Base-by-base conservation (phyloP, 768 basidiomycete genomes). In the Mycena polygramma region DNA sequence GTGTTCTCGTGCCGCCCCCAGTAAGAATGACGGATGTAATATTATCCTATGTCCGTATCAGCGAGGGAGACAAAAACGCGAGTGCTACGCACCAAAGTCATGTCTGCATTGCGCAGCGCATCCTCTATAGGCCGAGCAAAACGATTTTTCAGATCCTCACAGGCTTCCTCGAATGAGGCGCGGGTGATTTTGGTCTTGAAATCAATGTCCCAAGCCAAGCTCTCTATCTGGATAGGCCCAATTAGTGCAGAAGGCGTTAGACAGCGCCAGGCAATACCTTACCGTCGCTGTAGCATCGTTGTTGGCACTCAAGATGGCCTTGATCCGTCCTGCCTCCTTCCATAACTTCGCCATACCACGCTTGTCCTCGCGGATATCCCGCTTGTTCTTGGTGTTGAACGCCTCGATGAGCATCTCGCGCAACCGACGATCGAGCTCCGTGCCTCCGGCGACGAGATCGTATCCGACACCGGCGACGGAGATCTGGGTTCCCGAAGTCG, bases 241-340 rank as follows among this genome's bases (percentile, higher is more conserved):
- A 53, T 72, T 66, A 76, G 57, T n/a, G 59, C 26, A 30, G 39
- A 15, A 30, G 41, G 39, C 52, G 14, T 26, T 22, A 51, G 26
- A 61, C 39, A 63, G 30, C 20, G 48, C 49, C 9, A 57, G 48
- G 20, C 58, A 60, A 75, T 59, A 71, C 45, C 90, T 80, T 78
- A 95, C 95, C 70, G 88, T 86, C 5, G 94, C 88, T 46, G 81
- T 83, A 9, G 92, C 92, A 39, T 97, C 96, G 17, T 85, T 84
- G 77, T 99, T 99, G 45, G 97, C 98, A 79, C 96, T 98, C 69
- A 99, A 81, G 73, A 99, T 93, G 10, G 91, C 86, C 83, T 99
- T 99, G 74, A 98, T 88, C 68, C 97, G 88, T 20, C 88, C 89
- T 1, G 97, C 95, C 81, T 99, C 98, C 79, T 97, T 97, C 90